phyloP scores from a whole-genome alignment of 2,329 filamentous ascomycete genomes.

The Scorias spongiosa region DNA sequence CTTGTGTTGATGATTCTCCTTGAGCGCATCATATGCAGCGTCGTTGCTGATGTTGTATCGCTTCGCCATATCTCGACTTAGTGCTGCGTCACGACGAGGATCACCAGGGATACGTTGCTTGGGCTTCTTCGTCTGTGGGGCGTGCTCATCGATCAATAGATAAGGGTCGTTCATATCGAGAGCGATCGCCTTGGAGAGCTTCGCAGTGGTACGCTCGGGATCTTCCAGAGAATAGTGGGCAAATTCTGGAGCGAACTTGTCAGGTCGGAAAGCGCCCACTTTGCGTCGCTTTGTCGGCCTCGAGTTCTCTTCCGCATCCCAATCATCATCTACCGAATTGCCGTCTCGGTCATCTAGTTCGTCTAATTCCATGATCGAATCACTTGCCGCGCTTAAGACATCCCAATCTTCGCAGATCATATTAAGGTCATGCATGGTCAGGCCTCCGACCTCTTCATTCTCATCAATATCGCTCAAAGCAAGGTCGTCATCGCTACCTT shows the following conservation, averaged over 20 bases:
- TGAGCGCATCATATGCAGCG: conserved; percentile 84
- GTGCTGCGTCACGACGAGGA: conserved; percentile 50
- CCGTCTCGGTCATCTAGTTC: conserved; percentile 4
- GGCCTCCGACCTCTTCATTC: conserved; percentile 54
- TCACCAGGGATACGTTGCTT: conserved; percentile 31
- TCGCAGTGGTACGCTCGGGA: conserved; percentile 57
- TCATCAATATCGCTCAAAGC: conserved; percentile 40
- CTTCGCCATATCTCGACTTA: conserved; percentile 57
- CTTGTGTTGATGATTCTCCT: conserved; percentile 94
- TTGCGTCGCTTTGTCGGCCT: conserved; percentile 53
- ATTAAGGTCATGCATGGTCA: conserved; percentile 65
- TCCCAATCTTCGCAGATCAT: conserved; percentile 82
- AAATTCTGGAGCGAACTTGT: conserved; percentile 8
- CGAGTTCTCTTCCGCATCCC: conserved; percentile 17
- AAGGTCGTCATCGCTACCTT: conserved; percentile 32
- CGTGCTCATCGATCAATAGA: conserved; percentile 66
- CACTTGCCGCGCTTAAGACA: conserved; percentile 39
- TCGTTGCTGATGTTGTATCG: conserved; percentile 96
- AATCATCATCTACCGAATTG: conserved; percentile 17
- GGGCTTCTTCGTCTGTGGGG: conserved; percentile 46
- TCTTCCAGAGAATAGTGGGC: conserved; percentile 50
- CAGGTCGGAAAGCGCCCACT: conserved; percentile 18
- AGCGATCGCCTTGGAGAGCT: conserved; percentile 61
- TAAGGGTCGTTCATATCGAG: conserved; percentile 81
- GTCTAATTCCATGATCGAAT: conserved; percentile 19